Conservation (phyloP, 352 stramenopile species). For the Globisporangium ultimum region DNA sequence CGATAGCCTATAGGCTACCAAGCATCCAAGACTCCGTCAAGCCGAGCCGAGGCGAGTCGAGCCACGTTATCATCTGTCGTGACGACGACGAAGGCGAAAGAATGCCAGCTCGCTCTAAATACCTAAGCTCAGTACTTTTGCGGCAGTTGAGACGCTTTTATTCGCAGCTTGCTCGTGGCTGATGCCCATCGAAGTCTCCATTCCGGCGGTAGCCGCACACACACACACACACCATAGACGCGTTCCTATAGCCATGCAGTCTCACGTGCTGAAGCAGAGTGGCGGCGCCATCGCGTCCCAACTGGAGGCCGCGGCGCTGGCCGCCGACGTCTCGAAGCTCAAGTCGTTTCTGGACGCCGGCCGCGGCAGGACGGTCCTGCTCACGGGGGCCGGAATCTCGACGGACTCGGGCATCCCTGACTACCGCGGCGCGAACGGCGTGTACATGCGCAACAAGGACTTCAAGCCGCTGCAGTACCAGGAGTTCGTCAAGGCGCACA, state of each 20-base stretch:
- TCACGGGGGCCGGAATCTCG: slow-evolving; percentile 95
- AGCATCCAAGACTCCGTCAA: too few species aligned
- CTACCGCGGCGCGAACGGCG: slow-evolving; percentile 93
- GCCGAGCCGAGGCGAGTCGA: background rate
- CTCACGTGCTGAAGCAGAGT: slow-evolving; percentile 7
- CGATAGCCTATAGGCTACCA: too few species aligned
- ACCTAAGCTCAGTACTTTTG: background rate
- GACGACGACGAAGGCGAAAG: background rate
- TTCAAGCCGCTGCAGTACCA: slow-evolving; percentile 95
- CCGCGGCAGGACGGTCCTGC: slow-evolving; percentile 54
- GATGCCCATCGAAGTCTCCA: background rate
- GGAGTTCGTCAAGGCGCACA: slow-evolving; percentile 77
- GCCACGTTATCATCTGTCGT: background rate
- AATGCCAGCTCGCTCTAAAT: background rate
- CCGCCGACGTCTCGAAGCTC: slow-evolving; percentile 32
- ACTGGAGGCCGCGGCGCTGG: background rate
- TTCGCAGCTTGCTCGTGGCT: too few species aligned
- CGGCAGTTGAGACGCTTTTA: too few species aligned
- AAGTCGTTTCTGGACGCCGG: slow-evolving; percentile 52
- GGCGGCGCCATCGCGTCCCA: background rate
- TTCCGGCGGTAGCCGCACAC: background rate
- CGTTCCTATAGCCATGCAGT: background rate
- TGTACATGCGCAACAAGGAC: slow-evolving; percentile 93
- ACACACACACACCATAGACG: background rate
- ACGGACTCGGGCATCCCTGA: slow-evolving; percentile 97